Evolutionary conservation across 1,139 yeast genomes (phyloP).

Genomic region (Starmera stellimalicola): DNA sequence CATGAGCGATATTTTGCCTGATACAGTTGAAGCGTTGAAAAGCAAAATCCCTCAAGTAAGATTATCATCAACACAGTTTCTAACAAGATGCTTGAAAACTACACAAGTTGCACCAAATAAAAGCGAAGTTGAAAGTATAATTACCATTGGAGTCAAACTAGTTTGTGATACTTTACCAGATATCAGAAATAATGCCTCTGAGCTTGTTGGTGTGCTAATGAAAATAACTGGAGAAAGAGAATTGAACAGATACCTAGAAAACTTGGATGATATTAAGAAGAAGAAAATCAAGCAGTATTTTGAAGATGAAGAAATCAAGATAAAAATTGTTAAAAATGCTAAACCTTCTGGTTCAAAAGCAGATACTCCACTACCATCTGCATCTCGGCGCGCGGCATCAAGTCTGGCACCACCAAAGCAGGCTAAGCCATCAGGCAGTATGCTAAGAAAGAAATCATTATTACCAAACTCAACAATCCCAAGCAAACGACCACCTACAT

Average conservation of each 20-base stretch:
- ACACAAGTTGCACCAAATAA: slow-evolving; percentile 41
- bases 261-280: slow-evolving; percentile 63
- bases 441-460: slow-evolving; percentile 9
- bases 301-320: slow-evolving; percentile 48
- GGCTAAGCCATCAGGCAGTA: slow-evolving; percentile 2
- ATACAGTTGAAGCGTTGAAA: slow-evolving; percentile 46
- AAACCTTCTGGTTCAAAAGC: slow-evolving; percentile 3
- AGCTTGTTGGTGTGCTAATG: slow-evolving; percentile 74
- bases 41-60: slow-evolving; percentile 84
- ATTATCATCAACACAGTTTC: slow-evolving; percentile 55
- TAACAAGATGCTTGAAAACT: slow-evolving; percentile 54
- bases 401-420: neutral
- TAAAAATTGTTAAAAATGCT: slow-evolving; percentile 15
- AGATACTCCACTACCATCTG: slow-evolving; percentile 1
- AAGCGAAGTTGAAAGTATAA: slow-evolving; percentile 46
- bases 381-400: neutral
- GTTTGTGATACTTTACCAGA: slow-evolving; percentile 81
- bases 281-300: slow-evolving; percentile 58
- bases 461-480: slow-evolving; percentile 35
- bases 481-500: slow-evolving; percentile 55
- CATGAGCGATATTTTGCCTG: slow-evolving; percentile 52
- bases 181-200: slow-evolving; percentile 71
- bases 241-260: slow-evolving; percentile 48
- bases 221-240: slow-evolving; percentile 72
- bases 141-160: slow-evolving; percentile 44